A percentile compares a stretch with the other conserved stretches of the same genome.
phyloP scores from a whole-genome alignment of 2,329 filamentous ascomycete species.

The Epichloe festucae region DNA sequence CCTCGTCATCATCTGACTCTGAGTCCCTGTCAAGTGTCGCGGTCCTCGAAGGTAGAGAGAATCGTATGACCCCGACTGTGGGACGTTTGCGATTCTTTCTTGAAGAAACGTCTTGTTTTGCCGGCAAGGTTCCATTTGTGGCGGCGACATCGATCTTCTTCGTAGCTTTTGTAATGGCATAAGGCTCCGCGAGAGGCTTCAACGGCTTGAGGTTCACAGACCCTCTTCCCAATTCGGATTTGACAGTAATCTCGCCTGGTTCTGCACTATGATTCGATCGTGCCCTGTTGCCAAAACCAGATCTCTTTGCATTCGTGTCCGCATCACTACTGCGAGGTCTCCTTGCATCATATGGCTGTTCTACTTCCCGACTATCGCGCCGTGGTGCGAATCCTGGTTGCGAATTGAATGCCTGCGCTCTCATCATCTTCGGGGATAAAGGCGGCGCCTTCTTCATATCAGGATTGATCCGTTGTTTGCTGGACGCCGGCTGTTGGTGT shows the following conservation, averaged over 20 bases:
- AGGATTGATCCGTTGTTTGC: constrained; percentile 48
- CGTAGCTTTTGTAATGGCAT: neutral
- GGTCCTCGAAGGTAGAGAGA: constrained; percentile 27
- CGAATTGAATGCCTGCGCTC: constrained; percentile 34
- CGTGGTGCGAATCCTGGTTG: constrained; percentile 27
- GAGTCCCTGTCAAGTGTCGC: constrained; percentile 19
- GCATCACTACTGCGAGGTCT: constrained; percentile 41
- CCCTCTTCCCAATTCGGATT: constrained; percentile 22
- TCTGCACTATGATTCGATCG: constrained; percentile 31
- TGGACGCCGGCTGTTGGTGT: constrained; percentile 36
- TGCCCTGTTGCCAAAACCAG: constrained; percentile 21
- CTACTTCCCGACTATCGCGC: constrained; percentile 22
- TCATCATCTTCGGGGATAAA: constrained; percentile 38
- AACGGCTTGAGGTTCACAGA: neutral
- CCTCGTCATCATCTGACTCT: constrained; percentile 45
- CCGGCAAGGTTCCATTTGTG: neutral
- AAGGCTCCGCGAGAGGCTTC: neutral
- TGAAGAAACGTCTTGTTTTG: neutral
- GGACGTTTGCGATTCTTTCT: constrained; percentile 17
- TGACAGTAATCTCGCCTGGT: constrained; percentile 32
- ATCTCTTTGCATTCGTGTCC: constrained; percentile 28
- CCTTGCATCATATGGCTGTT: constrained; percentile 25
- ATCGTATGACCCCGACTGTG: constrained; percentile 21
- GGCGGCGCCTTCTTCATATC: constrained; percentile 35
- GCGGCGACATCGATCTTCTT: neutral